phyloP scores from a whole-genome alignment of 1,284 basidiomycete species.

The Hortiboletus rubellus region DNA sequence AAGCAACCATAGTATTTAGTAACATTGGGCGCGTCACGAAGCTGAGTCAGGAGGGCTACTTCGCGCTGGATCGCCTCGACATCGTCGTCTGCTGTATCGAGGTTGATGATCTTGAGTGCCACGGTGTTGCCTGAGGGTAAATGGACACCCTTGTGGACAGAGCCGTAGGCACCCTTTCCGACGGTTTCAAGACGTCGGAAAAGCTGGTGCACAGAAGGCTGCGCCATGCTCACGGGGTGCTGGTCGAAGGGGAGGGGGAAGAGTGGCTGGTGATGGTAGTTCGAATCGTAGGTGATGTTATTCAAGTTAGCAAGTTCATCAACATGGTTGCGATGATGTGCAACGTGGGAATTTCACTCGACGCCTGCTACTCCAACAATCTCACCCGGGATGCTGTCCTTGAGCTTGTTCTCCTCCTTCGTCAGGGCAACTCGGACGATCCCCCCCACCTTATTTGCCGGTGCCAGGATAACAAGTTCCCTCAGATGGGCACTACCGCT shows the following conservation, averaged over 20 bases:
- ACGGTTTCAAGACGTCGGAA: constrained; percentile 74
- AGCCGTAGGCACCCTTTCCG: constrained; percentile 95
- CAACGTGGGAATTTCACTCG: constrained; percentile 25
- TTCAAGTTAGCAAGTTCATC: neutral
- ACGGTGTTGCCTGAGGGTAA: constrained; percentile 83
- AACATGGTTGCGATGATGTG: neutral
- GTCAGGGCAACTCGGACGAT: constrained; percentile 27
- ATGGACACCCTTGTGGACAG: constrained; percentile 93
- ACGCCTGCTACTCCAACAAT: neutral
- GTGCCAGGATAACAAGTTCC: constrained; percentile 17
- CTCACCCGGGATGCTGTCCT: constrained; percentile 19
- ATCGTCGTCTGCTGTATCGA: constrained; percentile 96
- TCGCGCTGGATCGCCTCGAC: constrained; percentile 97
- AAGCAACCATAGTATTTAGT: constrained; percentile 97
- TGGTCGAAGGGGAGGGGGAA: neutral
- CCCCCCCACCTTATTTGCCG: constrained; percentile 18
- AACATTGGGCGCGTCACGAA: constrained; percentile 87
- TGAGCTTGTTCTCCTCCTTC: constrained; percentile 24
- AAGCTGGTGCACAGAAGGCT: constrained; percentile 56
- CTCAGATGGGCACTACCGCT: constrained; percentile 26
- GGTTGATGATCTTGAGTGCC: constrained; percentile 97
- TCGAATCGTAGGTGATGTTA: neutral
- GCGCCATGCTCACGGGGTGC: constrained; percentile 34
- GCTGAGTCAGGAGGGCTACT: constrained; percentile 88
- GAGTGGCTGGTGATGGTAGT: constrained; percentile 1